Conservation (phyloP, 805 yeast genomes). For the Candida germanica region DNA sequence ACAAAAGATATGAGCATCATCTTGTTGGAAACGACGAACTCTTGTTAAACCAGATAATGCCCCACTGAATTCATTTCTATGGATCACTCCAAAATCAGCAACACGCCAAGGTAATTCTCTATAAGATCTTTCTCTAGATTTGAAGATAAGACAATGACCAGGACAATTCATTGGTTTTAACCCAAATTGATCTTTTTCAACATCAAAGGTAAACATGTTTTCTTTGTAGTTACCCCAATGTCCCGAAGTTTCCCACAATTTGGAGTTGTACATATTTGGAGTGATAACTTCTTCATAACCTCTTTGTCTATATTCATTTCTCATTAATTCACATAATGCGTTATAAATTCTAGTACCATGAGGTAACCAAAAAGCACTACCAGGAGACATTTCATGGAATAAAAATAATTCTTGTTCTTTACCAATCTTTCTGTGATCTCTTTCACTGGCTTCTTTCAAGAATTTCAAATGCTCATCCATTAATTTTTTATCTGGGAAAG, state of each 20-base stretch:
- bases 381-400: slow-evolving; percentile 97
- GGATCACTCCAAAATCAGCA: slow-evolving; percentile 96
- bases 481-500: slow-evolving; percentile 96
- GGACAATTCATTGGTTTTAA: slow-evolving; percentile 94
- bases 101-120: slow-evolving; percentile 98
- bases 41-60: slow-evolving; percentile 89
- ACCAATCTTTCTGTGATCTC: slow-evolving; percentile 97
- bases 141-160: slow-evolving; percentile 91
- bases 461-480: slow-evolving; percentile 95
- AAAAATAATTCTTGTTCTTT: slow-evolving; percentile 92
- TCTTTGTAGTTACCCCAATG: slow-evolving; percentile 98
- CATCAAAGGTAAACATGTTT: slow-evolving; percentile 95
- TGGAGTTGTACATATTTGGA: slow-evolving; percentile 97
- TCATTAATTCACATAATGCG: slow-evolving; percentile 73
- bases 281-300: slow-evolving; percentile 98
- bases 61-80: slow-evolving; percentile 95
- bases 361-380: slow-evolving; percentile 98
- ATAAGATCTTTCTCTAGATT: slow-evolving; percentile 89
- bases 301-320: slow-evolving; percentile 83
- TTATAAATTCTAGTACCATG: slow-evolving; percentile 98
- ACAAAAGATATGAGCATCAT: slow-evolving; percentile 98
- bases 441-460: slow-evolving; percentile 90
- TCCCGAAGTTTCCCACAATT: slow-evolving; percentile 98
- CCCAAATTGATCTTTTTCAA: slow-evolving; percentile 93
- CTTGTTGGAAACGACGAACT: slow-evolving; percentile 98